Evolutionary conservation across 345 rosid genomes (phyloP).

Genomic region (Turnera subulata): DNA sequence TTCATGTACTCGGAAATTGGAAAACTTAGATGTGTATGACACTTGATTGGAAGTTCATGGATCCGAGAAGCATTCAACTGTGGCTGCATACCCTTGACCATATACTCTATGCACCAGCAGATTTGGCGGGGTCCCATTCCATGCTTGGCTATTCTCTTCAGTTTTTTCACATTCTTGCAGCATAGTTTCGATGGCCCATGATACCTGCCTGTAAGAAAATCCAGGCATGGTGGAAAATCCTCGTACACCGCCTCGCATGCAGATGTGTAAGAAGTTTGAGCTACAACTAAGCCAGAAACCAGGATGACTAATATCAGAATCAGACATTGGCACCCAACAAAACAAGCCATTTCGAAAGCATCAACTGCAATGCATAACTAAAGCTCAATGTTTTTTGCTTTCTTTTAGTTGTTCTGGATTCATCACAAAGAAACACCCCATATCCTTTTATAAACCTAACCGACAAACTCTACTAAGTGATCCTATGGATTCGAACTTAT

Average conservation of each 20-base stretch:
- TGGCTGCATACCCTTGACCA: neutral
- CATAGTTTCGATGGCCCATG: neutral
- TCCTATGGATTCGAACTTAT: too few relatives aligned
- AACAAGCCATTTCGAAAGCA: too few relatives aligned
- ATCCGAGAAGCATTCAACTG: neutral
- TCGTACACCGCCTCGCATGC: neutral
- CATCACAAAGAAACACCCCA: too few relatives aligned
- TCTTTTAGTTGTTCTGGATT: too few relatives aligned
- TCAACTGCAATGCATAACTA: too few relatives aligned
- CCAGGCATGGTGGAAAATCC: conserved; percentile 5
- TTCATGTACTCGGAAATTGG: conserved; percentile 35
- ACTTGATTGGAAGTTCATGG: conserved; percentile 1
- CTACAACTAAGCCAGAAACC: too few relatives aligned
- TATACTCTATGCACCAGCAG: conserved; percentile 10
- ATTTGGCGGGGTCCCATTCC: neutral
- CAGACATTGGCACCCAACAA: too few relatives aligned
- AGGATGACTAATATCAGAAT: too few relatives aligned
- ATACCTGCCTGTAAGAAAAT: neutral
- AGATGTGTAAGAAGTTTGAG: neutral
- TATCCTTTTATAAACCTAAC: too few relatives aligned
- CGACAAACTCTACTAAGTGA: too few relatives aligned
- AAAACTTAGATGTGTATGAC: conserved; percentile 20
- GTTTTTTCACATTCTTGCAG: neutral
- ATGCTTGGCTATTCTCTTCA: neutral
- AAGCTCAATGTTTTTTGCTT: too few relatives aligned